Base-by-base conservation (phyloP, 2,329 filamentous ascomycete species). In the Stachybotrys echinatus region DNA sequence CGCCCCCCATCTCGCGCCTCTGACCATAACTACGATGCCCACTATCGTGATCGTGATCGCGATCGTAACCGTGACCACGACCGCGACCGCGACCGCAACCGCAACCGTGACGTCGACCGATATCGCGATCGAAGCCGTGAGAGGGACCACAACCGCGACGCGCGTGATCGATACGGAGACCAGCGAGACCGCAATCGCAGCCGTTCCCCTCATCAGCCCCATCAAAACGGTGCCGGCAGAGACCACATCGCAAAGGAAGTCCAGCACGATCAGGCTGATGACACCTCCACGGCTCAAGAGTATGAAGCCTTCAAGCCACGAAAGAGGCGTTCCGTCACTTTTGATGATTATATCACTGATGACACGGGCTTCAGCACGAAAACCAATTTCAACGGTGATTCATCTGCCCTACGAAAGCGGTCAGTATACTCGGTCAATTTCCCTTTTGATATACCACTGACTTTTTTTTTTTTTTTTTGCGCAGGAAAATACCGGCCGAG, bases 181-280 rank as follows among this genome's bases (percentile, higher is more conserved):
- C 84, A 83, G 61, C 74, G 77, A 42, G 70, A 72, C 48, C 77
- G 80, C 58, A 80, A 80, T 34, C 76, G 76, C 49, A 84, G 71
- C 51, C 73, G 75, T 14, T 80, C 77, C 5, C 76, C 77, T n/a
- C 65, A 70, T 8, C 51, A 50, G 14, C 14, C 27, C 27, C 10
- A 34, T 8, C 27, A 14, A 34, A 34, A 34, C 14, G 27, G 27
- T 34, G 27, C 14, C 27, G 27, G 49, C 23, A 54, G 63, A 34
- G 14, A 34, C 10, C 27, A 14, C 27, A 14, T 14, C 27, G 27
- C 14, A n/a, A n/a, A n/a, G 27, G 27, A 34, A 14, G 27, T 8
- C 14, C 27, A 34, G 27, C 10, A 34, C 27, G 27, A 14, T 34
- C 27, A 34, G 14, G 10, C 27, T 34, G 27, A 14, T 14, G 10